These are phyloP conservation scores for Pezicula neosporulosa DNA, from an alignment of 2,329 filamentous ascomycete genomes.

Conservation along the genomic window DNA sequence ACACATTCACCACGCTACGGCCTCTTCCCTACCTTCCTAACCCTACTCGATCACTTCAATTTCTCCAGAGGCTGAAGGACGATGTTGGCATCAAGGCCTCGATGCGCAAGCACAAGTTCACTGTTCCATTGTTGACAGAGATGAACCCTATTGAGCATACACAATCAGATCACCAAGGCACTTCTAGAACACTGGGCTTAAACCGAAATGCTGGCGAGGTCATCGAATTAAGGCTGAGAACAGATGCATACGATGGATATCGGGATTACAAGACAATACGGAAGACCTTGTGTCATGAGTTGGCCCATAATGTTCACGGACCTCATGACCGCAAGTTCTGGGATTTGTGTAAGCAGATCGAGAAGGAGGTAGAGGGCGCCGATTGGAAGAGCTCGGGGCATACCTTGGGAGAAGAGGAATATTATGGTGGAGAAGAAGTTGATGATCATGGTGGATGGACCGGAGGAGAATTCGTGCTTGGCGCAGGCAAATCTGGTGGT, in stretches of 20 bases:
- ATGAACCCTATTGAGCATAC: conserved; percentile 91
- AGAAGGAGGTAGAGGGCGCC: conserved; percentile 75
- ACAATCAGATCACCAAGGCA: conserved; percentile 62
- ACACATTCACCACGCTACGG: conserved; percentile 77
- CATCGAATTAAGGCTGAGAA: conserved; percentile 87
- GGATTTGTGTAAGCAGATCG: conserved; percentile 82
- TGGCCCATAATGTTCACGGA: conserved; percentile 86
- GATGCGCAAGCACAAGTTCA: conserved; percentile 84
- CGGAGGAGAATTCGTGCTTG: conserved; percentile 74
- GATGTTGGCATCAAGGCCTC: conserved; percentile 81
- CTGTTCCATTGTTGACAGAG: conserved; percentile 83
- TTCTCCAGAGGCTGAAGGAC: conserved; percentile 71
- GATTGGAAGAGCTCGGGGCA: conserved; percentile 75
- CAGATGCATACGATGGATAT: conserved; percentile 91
- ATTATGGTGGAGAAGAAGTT: conserved; percentile 51
- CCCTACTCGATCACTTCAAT: conserved; percentile 65
- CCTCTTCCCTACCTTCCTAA: conserved; percentile 76
- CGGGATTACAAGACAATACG: conserved; percentile 89
- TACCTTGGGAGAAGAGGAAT: conserved; percentile 55
- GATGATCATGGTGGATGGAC: conserved; percentile 74
- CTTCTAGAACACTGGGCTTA: conserved; percentile 75
- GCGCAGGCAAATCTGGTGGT: conserved; percentile 43
- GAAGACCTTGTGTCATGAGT: conserved; percentile 89
- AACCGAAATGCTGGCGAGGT: conserved; percentile 87
- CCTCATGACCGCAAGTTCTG: conserved; percentile 87